Evolutionary conservation across 108 stramenopile species (phyloP).

Genomic region (Bacterosira constricta): DNA sequence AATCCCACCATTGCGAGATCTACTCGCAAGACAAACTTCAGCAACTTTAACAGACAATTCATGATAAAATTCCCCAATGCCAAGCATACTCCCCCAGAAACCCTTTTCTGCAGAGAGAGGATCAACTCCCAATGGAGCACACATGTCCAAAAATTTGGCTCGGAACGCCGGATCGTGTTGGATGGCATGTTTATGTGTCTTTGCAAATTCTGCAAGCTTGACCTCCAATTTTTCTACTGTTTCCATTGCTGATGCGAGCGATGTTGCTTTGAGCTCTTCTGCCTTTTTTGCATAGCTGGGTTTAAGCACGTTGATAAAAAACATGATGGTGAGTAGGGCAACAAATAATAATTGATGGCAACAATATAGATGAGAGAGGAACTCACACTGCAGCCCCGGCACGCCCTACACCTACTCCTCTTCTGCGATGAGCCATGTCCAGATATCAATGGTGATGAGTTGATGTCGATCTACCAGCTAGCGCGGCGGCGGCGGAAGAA

Average conservation of each 20-base stretch:
- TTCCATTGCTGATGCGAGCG: slow-evolving; percentile 77
- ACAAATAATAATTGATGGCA: not conserved
- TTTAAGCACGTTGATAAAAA: not conserved
- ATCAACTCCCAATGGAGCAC: slow-evolving; percentile 87
- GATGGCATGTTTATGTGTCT: slow-evolving; percentile 89
- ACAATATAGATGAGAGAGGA: not conserved
- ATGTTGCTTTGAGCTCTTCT: slow-evolving; percentile 79
- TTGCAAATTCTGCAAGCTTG: slow-evolving; percentile 88
- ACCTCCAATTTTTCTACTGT: slow-evolving; percentile 78
- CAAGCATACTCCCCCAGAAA: slow-evolving; percentile 73
- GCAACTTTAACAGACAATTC: slow-evolving; percentile 98
- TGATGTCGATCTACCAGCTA: not conserved
- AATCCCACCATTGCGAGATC: slow-evolving; percentile 94
- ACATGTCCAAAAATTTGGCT: slow-evolving; percentile 95
- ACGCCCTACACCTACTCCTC: slow-evolving; percentile 72
- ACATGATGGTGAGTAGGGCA: not conserved
- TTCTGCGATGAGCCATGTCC: slow-evolving; percentile 67
- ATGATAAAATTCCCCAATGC: slow-evolving; percentile 96
- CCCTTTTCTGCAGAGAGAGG: slow-evolving; percentile 73
- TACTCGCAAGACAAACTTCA: slow-evolving; percentile 90
- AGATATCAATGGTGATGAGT: not conserved
- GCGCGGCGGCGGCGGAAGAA: too few relatives aligned
- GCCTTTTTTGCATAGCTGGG: slow-evolving; percentile 70
- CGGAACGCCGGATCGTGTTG: slow-evolving; percentile 92
- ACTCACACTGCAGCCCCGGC: slow-evolving; percentile 39